Percentiles rank a stretch among this genome's conserved stretches.
phyloP scores from a whole-genome alignment of 805 yeast species.

The Scheffersomyces amazonensis region DNA sequence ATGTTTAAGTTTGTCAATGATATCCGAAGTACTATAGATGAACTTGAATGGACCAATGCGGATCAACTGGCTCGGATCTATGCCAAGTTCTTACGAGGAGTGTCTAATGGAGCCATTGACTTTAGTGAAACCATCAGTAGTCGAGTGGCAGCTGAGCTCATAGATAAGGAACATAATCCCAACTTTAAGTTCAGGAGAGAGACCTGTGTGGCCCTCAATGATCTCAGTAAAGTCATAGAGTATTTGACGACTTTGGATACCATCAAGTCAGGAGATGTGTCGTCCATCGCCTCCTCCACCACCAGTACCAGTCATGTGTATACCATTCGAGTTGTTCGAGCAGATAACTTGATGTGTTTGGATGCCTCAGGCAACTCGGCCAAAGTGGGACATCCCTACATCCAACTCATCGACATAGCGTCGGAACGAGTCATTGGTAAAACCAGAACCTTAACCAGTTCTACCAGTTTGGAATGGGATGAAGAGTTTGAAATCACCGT shows the following conservation, averaged over 20 bases:
- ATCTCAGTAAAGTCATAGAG: conserved; percentile 51
- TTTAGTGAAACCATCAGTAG: conserved; percentile 43
- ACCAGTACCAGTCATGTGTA: conserved; percentile 50
- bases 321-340: conserved; percentile 59
- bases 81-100: conserved; percentile 57
- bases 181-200: conserved; percentile 51
- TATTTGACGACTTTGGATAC: conserved; percentile 55
- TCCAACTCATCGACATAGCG: conserved; percentile 58
- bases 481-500: conserved; percentile 70
- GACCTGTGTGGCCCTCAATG: conserved; percentile 76
- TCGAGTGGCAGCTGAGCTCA: conserved; percentile 42
- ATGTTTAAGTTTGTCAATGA: conserved; percentile 62
- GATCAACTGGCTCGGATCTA: conserved; percentile 60
- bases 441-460: conserved; percentile 62
- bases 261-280: conserved; percentile 44
- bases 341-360: conserved; percentile 54
- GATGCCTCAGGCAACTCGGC: conserved; percentile 19
- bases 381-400: conserved; percentile 46
- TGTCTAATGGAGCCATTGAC: conserved; percentile 56
- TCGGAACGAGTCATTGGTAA: conserved; percentile 58
- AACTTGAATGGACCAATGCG: conserved; percentile 64
- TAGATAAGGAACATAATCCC: conserved; percentile 19
- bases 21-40: conserved; percentile 52
- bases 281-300: conserved; percentile 22
- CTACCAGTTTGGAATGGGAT: conserved; percentile 78